These are phyloP conservation scores for Geosmithia morbida DNA, from an alignment of 2,329 filamentous ascomycete species.

Conservation along the genomic window DNA sequence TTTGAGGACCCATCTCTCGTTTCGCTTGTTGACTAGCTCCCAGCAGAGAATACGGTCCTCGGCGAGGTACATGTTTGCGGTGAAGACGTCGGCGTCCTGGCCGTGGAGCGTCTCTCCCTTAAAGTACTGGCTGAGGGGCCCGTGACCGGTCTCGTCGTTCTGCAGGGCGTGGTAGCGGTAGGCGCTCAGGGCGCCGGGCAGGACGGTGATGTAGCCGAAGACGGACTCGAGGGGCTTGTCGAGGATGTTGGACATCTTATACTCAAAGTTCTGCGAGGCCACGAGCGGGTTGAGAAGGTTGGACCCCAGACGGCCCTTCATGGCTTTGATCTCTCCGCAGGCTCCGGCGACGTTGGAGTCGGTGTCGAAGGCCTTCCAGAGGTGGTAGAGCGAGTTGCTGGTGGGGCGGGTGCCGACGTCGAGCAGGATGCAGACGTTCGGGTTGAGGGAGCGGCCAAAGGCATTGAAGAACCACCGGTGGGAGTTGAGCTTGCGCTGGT, in stretches of 20 bases:
- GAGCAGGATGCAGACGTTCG: slow-evolving; percentile 91
- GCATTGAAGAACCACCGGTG: slow-evolving; percentile 99
- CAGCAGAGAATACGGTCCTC: slow-evolving; percentile 85
- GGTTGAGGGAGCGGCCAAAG: slow-evolving; percentile 81
- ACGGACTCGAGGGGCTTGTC: slow-evolving; percentile 96
- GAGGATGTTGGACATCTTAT: slow-evolving; percentile 99
- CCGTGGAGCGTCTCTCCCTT: slow-evolving; percentile 96
- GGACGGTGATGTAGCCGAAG: slow-evolving; percentile 94
- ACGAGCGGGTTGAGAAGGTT: slow-evolving; percentile 88
- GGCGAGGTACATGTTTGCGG: slow-evolving; percentile 88
- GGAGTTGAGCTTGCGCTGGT: slow-evolving; percentile 94
- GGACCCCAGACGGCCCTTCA: slow-evolving; percentile 72
- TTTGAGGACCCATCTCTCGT: slow-evolving; percentile 92
- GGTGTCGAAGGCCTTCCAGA: slow-evolving; percentile 98
- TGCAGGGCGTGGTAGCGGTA: slow-evolving; percentile 94
- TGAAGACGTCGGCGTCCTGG: slow-evolving; percentile 92
- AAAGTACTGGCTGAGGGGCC: slow-evolving; percentile 94
- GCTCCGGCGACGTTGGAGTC: slow-evolving; percentile 96
- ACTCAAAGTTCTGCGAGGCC: slow-evolving; percentile 97
- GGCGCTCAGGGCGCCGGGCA: slow-evolving; percentile 87
- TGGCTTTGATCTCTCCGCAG: slow-evolving; percentile 94
- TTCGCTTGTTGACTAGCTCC: slow-evolving; percentile 91
- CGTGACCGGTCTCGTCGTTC: slow-evolving; percentile 91
- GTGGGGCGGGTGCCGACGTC: slow-evolving; percentile 93
- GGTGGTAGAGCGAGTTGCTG: slow-evolving; percentile 80